Evolutionary conservation across 2,329 filamentous ascomycete species (phyloP), one percentile per base, ranked within the genome.

Genomic region (Fusarium armeniacum): DNA sequence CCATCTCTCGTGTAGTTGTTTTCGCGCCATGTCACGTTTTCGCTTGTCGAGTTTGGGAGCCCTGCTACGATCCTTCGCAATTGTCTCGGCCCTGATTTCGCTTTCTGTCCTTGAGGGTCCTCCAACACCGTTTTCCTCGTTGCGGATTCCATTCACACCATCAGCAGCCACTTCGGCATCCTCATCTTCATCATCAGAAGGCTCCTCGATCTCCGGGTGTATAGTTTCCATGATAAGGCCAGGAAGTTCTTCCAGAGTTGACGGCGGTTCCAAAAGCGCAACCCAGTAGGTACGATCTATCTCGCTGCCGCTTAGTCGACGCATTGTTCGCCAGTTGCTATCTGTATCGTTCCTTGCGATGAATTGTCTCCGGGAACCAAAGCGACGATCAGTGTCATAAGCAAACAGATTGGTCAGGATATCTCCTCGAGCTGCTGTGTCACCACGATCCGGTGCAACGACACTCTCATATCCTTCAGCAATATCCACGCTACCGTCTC

Each of bases 1-100:
- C 93, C 93, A 96, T 51, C 93, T 86, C 56, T 94, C 88, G 72
- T 91, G 85, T 36, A 93, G 82, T 68, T 84, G 83, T 40, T 80
- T 82, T 16, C 86, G 82, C 2, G 86, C 85, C 79, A 82, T 79
- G 9, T 80, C 77, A 30, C 80, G 77, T 28, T 80, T 77, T 20
- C 80, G 76, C 60, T 80, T 82, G 43, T 83, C 80, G 56, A 81
- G 76, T 50, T 78, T 80, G 3, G 79, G 77, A 2, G 76, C 78
- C 38, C 78, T 69, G 11, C 76, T 79, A n/a, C 79, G 80, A 35
- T 72, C 78, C 24, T 77, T 79, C 9, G 76, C 73, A 16, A 79
- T 78, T 6, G 78, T 77, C 53, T 79, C 79, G 0, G 80, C 80
- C 10, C 80, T 80, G 4, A 80, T 69, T 69, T 83, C 81, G 58